Base-by-base conservation (phyloP, 2,329 filamentous ascomycete species). In the Nigrospora oryzae region DNA sequence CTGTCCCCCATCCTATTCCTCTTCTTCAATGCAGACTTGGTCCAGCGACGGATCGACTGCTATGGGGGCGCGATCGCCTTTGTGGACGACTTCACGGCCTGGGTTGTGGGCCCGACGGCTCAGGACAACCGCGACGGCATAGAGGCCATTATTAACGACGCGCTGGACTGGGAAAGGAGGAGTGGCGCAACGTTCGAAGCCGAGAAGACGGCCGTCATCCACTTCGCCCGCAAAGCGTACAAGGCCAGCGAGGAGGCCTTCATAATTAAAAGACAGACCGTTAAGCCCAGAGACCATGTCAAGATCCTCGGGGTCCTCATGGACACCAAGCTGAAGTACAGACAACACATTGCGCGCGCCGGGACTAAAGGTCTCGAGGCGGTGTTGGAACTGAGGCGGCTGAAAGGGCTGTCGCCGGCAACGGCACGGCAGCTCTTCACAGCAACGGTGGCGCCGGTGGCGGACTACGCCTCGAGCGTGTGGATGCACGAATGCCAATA, bases 121-220 rank as follows among this genome's bases (percentile, higher is more conserved):
- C 35, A n/a, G 35, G 36, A n/a, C 7, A 55, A 59, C 45, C 44
- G 45, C 3, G 38, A 46, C 31, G 46, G 50, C 0, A 57, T 57
- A 5, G 15, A 56, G 36, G 44, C 48, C 1, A 56, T 56, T 32
- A 52, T 58, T n/a, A 36, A 54, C 13, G 12, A 42, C 13, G 53
- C 52, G 2, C 17, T 53, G 17, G 44, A 51, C 6, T 58, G 48
- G 52, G 52, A 57, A 38, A 46, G 34, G 34, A 40, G 49, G 33
- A 60, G 56, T 34, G 49, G 56, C 23, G 46, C 42, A 17, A 50
- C 46, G 14, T 52, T 52, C 30, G 42, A 50, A 38, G 45, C 48
- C 12, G 44, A 52, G 10, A 52, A 78, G 51, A 73, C 77, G 46
- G 74, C 76, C 50, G 81, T 83, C 75, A 79, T 80, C 8, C 76